Evolutionary conservation across 192 early-diverging fungal genomes (phyloP).

Genomic region (Gryganskiella cystojenkinii): DNA sequence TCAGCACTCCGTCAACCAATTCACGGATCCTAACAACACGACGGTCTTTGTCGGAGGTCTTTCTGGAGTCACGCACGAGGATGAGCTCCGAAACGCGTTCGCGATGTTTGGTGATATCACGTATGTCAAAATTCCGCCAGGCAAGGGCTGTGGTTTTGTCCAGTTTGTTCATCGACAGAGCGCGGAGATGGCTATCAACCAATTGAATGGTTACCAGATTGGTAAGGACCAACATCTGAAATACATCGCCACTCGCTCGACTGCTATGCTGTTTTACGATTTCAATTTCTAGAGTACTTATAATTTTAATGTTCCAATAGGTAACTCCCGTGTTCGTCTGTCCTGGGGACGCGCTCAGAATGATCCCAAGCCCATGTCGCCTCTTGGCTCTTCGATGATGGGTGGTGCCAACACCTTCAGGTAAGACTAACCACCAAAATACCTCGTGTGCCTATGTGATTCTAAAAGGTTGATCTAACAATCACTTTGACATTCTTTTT

Average conservation of each 20-base stretch:
- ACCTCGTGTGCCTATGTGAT: background rate
- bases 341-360: constrained; percentile 70
- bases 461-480: background rate
- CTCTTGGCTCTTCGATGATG: constrained; percentile 32
- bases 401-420: constrained; percentile 27
- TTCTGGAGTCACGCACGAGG: constrained; percentile 80
- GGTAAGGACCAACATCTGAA: constrained; percentile 50
- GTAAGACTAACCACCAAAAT: no score
- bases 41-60: constrained; percentile 99
- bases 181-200: constrained; percentile 91
- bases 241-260: background rate
- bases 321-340: constrained; percentile 62
- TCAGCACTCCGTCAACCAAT: constrained; percentile 52
- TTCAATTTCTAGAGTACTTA: no score
- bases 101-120: constrained; percentile 89
- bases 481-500: background rate
- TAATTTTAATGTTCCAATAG: no score
- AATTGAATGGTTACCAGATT: constrained; percentile 89
- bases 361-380: constrained; percentile 55
- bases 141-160: constrained; percentile 97
- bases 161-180: constrained; percentile 82
- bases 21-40: constrained; percentile 89
- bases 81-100: constrained; percentile 85
- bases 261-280: background rate
- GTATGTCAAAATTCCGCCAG: constrained; percentile 94